A percentile compares a stretch with the other conserved stretches of the same genome.
phyloP scores from a whole-genome alignment of 202 grass and related monocot species.

The Setaria italica region DNA sequence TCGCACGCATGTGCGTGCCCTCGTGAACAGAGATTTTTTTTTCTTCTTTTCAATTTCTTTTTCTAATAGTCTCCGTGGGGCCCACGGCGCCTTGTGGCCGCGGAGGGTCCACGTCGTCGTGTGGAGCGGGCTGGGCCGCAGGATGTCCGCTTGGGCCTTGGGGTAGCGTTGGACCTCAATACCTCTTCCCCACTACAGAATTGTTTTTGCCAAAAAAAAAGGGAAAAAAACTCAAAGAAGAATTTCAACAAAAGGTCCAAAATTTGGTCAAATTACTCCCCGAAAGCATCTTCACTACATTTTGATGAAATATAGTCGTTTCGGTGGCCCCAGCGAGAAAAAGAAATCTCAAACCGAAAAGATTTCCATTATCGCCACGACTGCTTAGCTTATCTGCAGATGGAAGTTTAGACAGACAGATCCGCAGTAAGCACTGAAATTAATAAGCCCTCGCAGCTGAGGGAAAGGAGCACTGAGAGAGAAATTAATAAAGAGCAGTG shows the following conservation, averaged over 20 bases:
- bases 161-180: no score
- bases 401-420: not conserved
- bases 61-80: not conserved
- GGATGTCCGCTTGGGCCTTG: not conserved
- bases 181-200: no score
- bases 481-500: not conserved
- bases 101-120: slow-evolving; percentile 21
- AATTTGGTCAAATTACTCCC: not conserved
- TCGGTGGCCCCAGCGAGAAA: not conserved
- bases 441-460: not conserved
- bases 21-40: slow-evolving; percentile 13
- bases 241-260: no score
- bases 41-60: not conserved
- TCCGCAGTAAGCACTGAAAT: not conserved
- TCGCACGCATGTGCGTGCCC: slow-evolving; percentile 34
- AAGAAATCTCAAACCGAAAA: not conserved
- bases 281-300: no score
- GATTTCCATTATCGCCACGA: not conserved
- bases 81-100: not conserved
- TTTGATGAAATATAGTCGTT: not conserved
- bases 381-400: no score
- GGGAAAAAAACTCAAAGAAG: no score
- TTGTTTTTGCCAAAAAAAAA: no score
- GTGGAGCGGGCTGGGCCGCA: not conserved
- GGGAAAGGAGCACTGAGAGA: not conserved